Base-by-base conservation (phyloP, 2,329 filamentous ascomycete genomes). In the Claviceps lovelessii region DNA sequence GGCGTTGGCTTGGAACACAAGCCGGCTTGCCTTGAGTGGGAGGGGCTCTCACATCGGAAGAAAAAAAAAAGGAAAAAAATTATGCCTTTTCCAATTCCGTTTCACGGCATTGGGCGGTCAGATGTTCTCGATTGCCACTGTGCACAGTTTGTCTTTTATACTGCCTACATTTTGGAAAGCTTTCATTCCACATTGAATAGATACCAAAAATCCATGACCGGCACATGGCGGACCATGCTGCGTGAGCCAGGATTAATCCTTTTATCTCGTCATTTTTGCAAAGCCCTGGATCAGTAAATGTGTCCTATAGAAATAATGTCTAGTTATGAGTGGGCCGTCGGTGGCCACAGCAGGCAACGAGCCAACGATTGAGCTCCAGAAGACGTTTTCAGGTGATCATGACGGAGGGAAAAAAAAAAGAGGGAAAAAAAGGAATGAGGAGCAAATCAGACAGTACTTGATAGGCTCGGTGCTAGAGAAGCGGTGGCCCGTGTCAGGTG, bases 51-150 rank as follows among this genome's bases (percentile, higher is more conserved):
- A 31, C 35, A 13, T 39, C 51, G 4, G 4, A 19, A n/a, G 9
- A 5, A 33, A 4, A 48, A n/a, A 33, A 33, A n/a, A 23, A 23
- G 23, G 23, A 23, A 23, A 23, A 23, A 2, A n/a, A n/a, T 48
- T 17, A 11, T 33, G 29, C 28, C 15, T 52, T 46, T 49, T 37
- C 4, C 15, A 17, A 35, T 37, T 35, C 13, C 5, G 31, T 42
- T 10, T 29, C 17, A 23, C 47, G 50, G 47, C 45, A 46, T 52
- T 50, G 37, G 54, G 51, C 50, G 51, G 54, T 45, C 54, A 41
- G 33, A 19, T 28, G 19, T 37, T 29, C 9, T 35, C 35, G 23
- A 15, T 45, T 13, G 19, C 29, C 46, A 44, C 49, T 35, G 33
- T 42, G 54, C 45, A 47, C 54, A 31, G 17, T 41, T 39, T 31